A percentile compares a stretch with the other conserved stretches of the same genome.
Evolutionary conservation across 1,284 basidiomycete species (phyloP).

Genomic region (Inonotus hispidus): DNA sequence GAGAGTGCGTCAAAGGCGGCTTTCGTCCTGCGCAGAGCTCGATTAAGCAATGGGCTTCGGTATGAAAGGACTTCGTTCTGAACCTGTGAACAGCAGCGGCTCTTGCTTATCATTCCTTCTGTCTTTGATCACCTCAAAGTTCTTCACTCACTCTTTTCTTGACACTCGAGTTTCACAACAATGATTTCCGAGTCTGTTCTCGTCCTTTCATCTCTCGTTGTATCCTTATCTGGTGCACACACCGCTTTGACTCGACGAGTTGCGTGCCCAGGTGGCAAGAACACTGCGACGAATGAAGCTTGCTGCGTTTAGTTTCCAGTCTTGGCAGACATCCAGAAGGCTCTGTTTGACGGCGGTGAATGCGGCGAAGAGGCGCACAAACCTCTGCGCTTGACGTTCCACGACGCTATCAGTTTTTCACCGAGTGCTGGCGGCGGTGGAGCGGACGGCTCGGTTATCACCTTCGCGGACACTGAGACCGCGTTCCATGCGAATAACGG

Average conservation of each 20-base stretch:
- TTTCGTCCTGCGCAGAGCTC: too few species aligned
- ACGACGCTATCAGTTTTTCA: slow-evolving; percentile 25
- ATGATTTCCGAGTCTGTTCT: slow-evolving; percentile 2
- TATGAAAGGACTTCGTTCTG: too few species aligned
- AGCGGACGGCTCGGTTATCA: slow-evolving; percentile 20
- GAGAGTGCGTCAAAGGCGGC: too few species aligned
- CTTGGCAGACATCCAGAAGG: slow-evolving; percentile 21
- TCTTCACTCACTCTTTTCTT: background rate
- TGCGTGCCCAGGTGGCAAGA: slow-evolving; percentile 19
- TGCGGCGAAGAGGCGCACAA: slow-evolving; percentile 24
- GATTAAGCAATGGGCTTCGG: too few species aligned
- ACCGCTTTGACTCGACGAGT: slow-evolving; percentile 18
- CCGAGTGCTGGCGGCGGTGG: slow-evolving; percentile 14
- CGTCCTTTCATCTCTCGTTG: slow-evolving; percentile 7
- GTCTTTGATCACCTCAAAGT: too few species aligned
- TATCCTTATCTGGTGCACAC: background rate
- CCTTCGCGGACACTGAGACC: slow-evolving; percentile 18
- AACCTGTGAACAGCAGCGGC: too few species aligned
- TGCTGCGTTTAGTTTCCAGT: slow-evolving; percentile 24
- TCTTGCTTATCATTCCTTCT: too few species aligned
- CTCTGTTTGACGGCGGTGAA: slow-evolving; percentile 19
- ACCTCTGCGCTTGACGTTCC: slow-evolving; percentile 24
- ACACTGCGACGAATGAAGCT: slow-evolving; percentile 16
- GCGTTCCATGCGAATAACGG: slow-evolving; percentile 26
- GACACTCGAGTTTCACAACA: background rate